Conservation (phyloP, 768 basidiomycete species). For the Auriscalpium microsporum region DNA sequence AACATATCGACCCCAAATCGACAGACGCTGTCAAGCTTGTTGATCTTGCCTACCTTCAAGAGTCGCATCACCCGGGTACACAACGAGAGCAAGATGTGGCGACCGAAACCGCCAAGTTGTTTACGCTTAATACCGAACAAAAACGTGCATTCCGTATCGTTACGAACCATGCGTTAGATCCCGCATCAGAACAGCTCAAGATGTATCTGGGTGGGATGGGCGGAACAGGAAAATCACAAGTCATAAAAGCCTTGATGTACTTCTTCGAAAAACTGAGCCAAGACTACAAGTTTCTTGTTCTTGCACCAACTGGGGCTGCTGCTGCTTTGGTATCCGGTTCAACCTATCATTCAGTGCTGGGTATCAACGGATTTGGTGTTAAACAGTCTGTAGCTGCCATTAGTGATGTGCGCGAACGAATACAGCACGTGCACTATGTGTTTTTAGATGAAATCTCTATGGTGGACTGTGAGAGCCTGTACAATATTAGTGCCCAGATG, state of each 20-base stretch:
- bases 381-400: background rate
- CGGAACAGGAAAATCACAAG: conserved; percentile 18
- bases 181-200: conserved; percentile 4
- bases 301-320: conserved; percentile 17
- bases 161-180: conserved; percentile 6
- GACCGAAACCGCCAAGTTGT: background rate
- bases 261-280: conserved; percentile 10
- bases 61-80: too few relatives aligned
- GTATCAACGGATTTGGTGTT: background rate
- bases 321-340: conserved; percentile 13
- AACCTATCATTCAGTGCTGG: conserved; percentile 16
- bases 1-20: too few relatives aligned
- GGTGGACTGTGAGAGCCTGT: conserved; percentile 24
- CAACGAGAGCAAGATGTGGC: too few relatives aligned
- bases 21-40: background rate
- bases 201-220: conserved; percentile 20
- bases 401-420: background rate
- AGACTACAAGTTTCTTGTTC: conserved; percentile 1
- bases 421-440: conserved; percentile 28
- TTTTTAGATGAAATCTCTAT: conserved; percentile 40
- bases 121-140: conserved; percentile 14
- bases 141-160: conserved; percentile 14
- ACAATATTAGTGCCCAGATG: conserved; percentile 19
- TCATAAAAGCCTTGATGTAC: conserved; percentile 7
- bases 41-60: background rate